These are phyloP conservation scores for Protoeuglena noctilucae DNA, from an alignment of 139 green algal species.

Conservation along the genomic window DNA sequence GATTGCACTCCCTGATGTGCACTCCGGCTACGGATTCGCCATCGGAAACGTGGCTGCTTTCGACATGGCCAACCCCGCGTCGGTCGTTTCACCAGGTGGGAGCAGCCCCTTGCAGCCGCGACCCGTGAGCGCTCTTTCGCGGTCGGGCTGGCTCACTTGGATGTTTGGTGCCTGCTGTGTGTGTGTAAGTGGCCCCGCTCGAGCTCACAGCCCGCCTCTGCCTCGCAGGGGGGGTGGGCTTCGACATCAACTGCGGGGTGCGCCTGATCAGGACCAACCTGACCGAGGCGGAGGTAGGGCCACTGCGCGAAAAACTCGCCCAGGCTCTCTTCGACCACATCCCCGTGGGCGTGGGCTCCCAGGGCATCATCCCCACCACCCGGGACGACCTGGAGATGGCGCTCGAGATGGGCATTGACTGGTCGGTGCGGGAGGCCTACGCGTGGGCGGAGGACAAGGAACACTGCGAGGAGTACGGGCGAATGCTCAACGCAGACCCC, in stretches of 20 bases:
- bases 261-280: conserved; percentile 76
- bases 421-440: conserved; percentile 52
- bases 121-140: too few relatives aligned
- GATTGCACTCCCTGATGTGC: conserved; percentile 74
- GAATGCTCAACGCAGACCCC: conserved; percentile 69
- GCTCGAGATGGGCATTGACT: conserved; percentile 83
- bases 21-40: conserved; percentile 78
- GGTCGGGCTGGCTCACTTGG: too few relatives aligned
- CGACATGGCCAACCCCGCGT: conserved; percentile 58
- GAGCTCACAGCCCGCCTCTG: not conserved
- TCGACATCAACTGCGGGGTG: conserved; percentile 87
- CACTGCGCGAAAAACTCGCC: conserved; percentile 57
- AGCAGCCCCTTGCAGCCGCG: too few relatives aligned
- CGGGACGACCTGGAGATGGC: conserved; percentile 52
- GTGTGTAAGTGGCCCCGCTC: not conserved
- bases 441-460: conserved; percentile 79
- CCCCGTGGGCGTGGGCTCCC: conserved; percentile 71
- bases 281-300: conserved; percentile 43
- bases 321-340: conserved; percentile 84
- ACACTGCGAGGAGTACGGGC: conserved; percentile 79
- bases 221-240: conserved; percentile 21
- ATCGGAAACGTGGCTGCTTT: conserved; percentile 89
- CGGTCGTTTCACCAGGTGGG: conserved; percentile 69
- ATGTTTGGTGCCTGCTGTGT: too few relatives aligned
- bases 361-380: conserved; percentile 71